Conservation (phyloP, 176 grass and related monocot genomes). For the Bromus sterilis region DNA sequence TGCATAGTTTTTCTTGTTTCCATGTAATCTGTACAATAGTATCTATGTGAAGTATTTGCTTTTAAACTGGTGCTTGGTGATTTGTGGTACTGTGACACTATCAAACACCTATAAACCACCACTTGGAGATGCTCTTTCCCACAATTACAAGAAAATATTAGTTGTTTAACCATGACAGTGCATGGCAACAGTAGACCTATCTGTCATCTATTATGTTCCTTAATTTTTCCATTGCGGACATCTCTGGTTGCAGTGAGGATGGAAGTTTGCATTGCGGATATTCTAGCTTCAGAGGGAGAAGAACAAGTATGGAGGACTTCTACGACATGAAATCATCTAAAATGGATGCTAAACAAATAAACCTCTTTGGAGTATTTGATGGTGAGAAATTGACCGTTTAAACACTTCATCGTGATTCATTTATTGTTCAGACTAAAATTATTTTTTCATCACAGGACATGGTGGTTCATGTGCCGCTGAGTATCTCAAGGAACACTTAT, state of each 20-base stretch:
- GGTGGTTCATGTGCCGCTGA: slow-evolving; percentile 66
- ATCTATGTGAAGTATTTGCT: not conserved
- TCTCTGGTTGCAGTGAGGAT: slow-evolving; percentile 55
- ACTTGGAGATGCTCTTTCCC: not conserved
- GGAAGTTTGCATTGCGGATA: slow-evolving; percentile 74
- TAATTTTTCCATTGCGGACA: slow-evolving; percentile 16
- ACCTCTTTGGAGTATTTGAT: slow-evolving; percentile 82
- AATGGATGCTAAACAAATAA: slow-evolving; percentile 55
- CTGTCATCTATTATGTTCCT: not conserved
- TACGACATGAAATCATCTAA: slow-evolving; percentile 57
- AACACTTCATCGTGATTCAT: not conserved
- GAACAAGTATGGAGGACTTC: slow-evolving; percentile 75
- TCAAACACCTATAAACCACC: not conserved
- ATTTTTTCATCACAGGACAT: slow-evolving; percentile 52
- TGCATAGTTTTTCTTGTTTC: not conserved
- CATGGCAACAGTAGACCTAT: not conserved
- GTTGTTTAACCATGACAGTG: slow-evolving; percentile 5
- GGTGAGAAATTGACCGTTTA: slow-evolving; percentile 28
- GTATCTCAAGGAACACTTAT: slow-evolving; percentile 77
- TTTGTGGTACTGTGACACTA: not conserved
- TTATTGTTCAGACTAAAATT: slow-evolving; percentile 14
- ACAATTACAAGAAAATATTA: not conserved
- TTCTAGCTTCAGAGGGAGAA: slow-evolving; percentile 75
- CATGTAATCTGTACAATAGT: not conserved
- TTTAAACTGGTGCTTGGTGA: not conserved